phyloP scores from a whole-genome alignment of 1,139 yeast species.

The Candida labiduridarum region DNA sequence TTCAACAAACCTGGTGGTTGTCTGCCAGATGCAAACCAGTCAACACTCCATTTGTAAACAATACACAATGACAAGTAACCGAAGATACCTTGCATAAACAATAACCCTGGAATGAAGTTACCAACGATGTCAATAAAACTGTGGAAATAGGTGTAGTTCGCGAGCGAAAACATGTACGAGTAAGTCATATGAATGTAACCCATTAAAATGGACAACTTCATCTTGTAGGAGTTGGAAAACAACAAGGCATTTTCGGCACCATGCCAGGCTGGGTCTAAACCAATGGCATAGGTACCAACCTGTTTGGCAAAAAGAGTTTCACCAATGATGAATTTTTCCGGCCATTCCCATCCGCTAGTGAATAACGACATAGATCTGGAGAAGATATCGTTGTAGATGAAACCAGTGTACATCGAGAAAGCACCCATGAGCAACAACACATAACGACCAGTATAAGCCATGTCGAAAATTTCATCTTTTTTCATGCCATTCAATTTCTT shows the following conservation, averaged over 20 bases:
- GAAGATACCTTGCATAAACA: constrained; percentile 82
- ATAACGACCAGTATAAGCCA: constrained; percentile 80
- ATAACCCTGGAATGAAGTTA: constrained; percentile 75
- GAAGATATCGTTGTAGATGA: constrained; percentile 74
- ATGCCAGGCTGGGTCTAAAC: constrained; percentile 81
- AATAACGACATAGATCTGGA: constrained; percentile 77
- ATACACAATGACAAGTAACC: constrained; percentile 75
- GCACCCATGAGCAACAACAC: constrained; percentile 73
- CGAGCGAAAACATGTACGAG: constrained; percentile 68
- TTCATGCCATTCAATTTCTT: constrained; percentile 59
- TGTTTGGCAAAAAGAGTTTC: constrained; percentile 56
- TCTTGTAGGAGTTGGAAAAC: constrained; percentile 77
- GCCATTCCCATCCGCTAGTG: constrained; percentile 79
- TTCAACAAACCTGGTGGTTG: constrained; percentile 83
- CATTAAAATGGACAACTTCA: constrained; percentile 80
- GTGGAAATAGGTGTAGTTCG: constrained; percentile 59
- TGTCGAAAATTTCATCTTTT: constrained; percentile 78
- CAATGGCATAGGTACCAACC: constrained; percentile 64
- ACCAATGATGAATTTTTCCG: constrained; percentile 57
- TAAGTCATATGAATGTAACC: constrained; percentile 81
- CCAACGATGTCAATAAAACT: constrained; percentile 71
- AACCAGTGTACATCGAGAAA: constrained; percentile 79
- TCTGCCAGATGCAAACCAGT: constrained; percentile 67
- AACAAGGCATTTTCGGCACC: constrained; percentile 76
- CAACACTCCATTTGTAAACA: constrained; percentile 76